Conservation (phyloP, 2,329 filamentous ascomycete species). For the Pyricularia grisea region DNA sequence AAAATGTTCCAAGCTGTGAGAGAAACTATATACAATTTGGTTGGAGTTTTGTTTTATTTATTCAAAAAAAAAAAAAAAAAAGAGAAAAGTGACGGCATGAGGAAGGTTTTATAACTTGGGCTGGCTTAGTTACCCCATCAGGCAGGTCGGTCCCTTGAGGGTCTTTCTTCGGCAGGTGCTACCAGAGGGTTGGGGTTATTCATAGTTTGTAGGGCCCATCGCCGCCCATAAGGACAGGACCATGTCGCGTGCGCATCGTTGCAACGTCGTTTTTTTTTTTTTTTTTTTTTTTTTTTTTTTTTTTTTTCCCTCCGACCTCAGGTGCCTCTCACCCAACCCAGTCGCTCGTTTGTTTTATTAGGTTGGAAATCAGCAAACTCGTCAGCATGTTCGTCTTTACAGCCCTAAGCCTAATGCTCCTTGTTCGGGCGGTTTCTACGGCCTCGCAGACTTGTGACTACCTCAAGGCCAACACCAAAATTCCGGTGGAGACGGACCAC, state of each 20-base stretch:
- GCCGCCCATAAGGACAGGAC: background rate
- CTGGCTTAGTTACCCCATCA: no score
- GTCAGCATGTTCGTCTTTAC: background rate
- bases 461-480: background rate
- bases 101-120: no score
- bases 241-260: background rate
- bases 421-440: background rate
- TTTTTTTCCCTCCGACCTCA: background rate
- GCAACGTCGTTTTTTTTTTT: background rate
- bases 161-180: no score
- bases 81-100: no score
- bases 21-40: no score
- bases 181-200: no score
- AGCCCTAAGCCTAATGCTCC: background rate
- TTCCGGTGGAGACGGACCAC: background rate
- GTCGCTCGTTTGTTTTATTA: background rate
- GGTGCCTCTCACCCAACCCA: background rate
- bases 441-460: constrained; percentile 1
- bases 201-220: background rate
- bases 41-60: no score
- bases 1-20: no score
- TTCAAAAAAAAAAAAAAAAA: no score
- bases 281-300: no score
- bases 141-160: no score
- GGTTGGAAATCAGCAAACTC: background rate